Conservation (phyloP, 768 basidiomycete species). For the Tricholoma terreum region DNA sequence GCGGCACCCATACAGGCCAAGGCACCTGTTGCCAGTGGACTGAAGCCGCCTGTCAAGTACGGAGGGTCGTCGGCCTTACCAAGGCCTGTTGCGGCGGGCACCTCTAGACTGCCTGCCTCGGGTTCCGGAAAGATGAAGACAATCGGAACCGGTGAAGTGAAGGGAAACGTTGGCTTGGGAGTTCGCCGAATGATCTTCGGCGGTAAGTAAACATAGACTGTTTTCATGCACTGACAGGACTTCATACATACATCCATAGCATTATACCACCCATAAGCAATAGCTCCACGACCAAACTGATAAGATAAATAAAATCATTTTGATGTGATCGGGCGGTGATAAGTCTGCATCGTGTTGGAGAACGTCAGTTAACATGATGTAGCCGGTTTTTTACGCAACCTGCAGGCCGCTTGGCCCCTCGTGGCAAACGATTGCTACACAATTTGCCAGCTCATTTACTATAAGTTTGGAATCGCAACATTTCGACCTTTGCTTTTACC, state of each 20-base stretch:
- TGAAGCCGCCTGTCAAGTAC: conserved; percentile 14
- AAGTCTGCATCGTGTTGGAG: too few species aligned
- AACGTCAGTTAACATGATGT: too few species aligned
- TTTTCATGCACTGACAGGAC: neutral
- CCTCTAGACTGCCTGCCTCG: conserved; percentile 5
- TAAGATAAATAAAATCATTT: neutral
- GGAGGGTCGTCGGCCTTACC: conserved; percentile 16
- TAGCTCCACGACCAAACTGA: neutral
- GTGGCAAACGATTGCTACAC: too few species aligned
- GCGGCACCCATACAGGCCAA: conserved; percentile 4
- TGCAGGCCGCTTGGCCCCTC: too few species aligned
- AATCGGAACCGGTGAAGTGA: neutral
- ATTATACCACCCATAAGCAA: neutral
- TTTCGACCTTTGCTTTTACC: too few species aligned
- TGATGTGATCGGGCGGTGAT: too few species aligned
- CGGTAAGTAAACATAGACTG: neutral
- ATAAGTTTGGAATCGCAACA: too few species aligned
- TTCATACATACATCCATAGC: neutral
- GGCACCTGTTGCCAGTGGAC: conserved; percentile 7
- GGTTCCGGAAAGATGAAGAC: conserved; percentile 10
- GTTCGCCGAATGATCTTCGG: conserved; percentile 11
- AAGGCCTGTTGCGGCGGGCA: conserved; percentile 15
- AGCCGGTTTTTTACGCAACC: too few species aligned
- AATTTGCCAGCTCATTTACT: too few species aligned
- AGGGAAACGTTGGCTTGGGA: neutral